Conservation (phyloP, 83 land plant genomes). For the Thuja plicata region DNA sequence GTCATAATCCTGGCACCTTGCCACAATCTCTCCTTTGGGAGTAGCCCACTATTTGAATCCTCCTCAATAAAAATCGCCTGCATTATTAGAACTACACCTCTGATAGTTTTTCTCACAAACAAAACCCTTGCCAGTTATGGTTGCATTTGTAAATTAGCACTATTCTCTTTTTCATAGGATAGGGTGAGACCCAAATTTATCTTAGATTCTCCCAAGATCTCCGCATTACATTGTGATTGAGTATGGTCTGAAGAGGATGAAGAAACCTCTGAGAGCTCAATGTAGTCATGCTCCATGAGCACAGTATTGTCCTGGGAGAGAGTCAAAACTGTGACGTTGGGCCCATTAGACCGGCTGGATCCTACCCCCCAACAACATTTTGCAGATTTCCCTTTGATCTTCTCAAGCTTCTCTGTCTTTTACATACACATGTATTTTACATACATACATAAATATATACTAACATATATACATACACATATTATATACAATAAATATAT, state of each 20-base stretch:
- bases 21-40: conserved; percentile 7
- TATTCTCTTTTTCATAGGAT: background rate
- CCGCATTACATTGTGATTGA: background rate
- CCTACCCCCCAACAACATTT: background rate
- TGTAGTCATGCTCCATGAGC: conserved; percentile 17
- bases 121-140: too few relatives aligned
- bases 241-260: conserved; percentile 7
- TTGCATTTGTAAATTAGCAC: background rate
- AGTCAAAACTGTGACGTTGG: background rate
- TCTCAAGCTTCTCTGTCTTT: too few relatives aligned
- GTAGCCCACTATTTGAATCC: background rate
- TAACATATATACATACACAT: too few relatives aligned
- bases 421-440: too few relatives aligned
- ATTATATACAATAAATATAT: too few relatives aligned
- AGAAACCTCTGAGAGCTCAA: conserved; percentile 16
- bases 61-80: background rate
- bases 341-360: background rate
- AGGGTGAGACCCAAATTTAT: conserved; percentile 2
- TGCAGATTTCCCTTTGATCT: background rate
- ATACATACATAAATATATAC: too few relatives aligned
- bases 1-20: conserved; percentile 4
- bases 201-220: background rate
- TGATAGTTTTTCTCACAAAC: background rate
- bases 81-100: background rate
- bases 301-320: background rate